These are phyloP conservation scores for Hyphopichia wangnamkhiaoensis DNA, from an alignment of 1,139 yeast genomes.

Conservation along the genomic window DNA sequence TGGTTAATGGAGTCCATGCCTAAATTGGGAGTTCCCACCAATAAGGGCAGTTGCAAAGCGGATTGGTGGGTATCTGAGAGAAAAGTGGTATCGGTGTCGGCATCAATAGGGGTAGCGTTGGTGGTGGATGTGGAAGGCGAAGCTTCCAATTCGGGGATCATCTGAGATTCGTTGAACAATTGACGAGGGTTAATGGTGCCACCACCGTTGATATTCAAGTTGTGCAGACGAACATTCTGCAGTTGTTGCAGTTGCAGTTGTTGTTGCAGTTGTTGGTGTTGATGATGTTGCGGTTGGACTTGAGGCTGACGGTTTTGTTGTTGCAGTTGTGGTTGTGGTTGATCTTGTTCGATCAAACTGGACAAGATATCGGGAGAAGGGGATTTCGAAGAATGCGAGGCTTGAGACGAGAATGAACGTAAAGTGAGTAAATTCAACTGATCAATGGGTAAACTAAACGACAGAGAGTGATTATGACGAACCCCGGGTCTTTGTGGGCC, in stretches of 20 bases:
- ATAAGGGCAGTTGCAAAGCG: not conserved
- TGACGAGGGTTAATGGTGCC: conserved; percentile 39
- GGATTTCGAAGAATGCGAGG: not conserved
- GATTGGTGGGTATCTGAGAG: not conserved
- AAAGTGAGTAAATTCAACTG: conserved; percentile 32
- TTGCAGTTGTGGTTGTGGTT: conserved; percentile 5
- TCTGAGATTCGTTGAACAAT: conserved; percentile 16
- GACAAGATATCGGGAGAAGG: conserved; percentile 9
- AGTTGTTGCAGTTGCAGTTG: conserved; percentile 6
- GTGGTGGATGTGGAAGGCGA: not conserved
- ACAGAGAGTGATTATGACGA: conserved; percentile 6
- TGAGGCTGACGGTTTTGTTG: no score
- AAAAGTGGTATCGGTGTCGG: not conserved
- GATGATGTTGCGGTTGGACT: no score
- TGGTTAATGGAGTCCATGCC: no score
- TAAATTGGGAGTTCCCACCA: not conserved
- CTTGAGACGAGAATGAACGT: conserved; percentile 6
- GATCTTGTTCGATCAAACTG: not conserved
- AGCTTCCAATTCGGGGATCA: conserved; percentile 1
- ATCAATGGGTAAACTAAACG: conserved; percentile 24
- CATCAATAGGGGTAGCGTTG: not conserved
- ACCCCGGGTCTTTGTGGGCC: conserved; percentile 4
- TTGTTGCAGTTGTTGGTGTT: not conserved
- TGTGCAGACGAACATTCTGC: conserved; percentile 6
- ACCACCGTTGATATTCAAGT: conserved; percentile 8